phyloP scores from a whole-genome alignment of 257 asterid genomes.

The Knoxia roxburghii region DNA sequence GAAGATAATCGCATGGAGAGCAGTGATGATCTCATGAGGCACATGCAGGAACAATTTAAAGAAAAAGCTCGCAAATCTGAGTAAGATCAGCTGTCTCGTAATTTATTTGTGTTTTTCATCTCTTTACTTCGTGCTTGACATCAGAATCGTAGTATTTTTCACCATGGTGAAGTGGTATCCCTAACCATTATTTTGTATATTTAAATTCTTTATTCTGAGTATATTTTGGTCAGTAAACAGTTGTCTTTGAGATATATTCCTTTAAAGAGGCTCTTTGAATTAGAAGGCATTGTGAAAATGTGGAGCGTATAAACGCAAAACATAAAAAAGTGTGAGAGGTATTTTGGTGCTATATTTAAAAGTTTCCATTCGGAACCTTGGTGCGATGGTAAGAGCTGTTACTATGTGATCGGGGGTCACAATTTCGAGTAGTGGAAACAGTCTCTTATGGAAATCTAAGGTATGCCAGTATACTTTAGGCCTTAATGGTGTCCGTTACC shows the following conservation, averaged over 20 bases:
- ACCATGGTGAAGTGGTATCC: not conserved
- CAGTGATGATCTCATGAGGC: constrained; percentile 87
- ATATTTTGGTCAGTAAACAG: not conserved
- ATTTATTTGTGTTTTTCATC: constrained; percentile 20
- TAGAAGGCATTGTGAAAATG: not conserved
- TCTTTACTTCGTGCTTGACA: constrained; percentile 4
- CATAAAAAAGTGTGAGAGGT: not conserved
- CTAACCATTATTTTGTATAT: not conserved
- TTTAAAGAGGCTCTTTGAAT: constrained; percentile 2
- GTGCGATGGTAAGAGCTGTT: too few relatives aligned
- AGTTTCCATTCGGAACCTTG: too few relatives aligned
- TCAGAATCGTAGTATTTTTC: not conserved
- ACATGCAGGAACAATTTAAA: constrained; percentile 99
- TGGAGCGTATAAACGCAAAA: not conserved
- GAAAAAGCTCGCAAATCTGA: constrained; percentile 99
- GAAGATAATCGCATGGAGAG: constrained; percentile 71
- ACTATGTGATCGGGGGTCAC: too few relatives aligned
- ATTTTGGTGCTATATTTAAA: too few relatives aligned
- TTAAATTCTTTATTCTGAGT: not conserved
- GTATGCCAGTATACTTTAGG: too few relatives aligned
- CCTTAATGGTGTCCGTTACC: too few relatives aligned
- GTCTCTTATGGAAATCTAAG: too few relatives aligned
- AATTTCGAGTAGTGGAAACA: too few relatives aligned
- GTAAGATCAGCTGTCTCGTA: constrained; percentile 53
- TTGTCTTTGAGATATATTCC: not conserved